A percentile compares a stretch with the other conserved stretches of the same genome.
These are phyloP conservation scores for Phytophthora constricta DNA, from an alignment of 352 stramenopile species.

Conservation along the genomic window DNA sequence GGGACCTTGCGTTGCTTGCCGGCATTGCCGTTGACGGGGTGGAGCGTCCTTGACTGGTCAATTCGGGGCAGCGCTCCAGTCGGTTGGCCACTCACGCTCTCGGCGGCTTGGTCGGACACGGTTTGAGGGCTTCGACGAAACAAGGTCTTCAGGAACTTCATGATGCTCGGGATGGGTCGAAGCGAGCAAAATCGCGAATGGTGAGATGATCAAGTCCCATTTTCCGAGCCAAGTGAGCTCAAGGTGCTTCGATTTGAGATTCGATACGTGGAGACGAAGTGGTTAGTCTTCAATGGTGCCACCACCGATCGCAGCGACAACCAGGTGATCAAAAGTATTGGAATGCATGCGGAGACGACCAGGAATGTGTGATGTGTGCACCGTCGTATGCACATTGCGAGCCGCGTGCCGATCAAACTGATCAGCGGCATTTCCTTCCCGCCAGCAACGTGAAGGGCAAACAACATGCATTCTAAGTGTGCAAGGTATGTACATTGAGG, in stretches of 20 bases:
- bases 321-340: not conserved
- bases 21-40: slow-evolving; percentile 10
- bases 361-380: slow-evolving; percentile 18
- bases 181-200: slow-evolving; percentile 16
- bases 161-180: not conserved
- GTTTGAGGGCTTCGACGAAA: slow-evolving; percentile 15
- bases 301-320: not conserved
- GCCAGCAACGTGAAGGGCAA: not conserved
- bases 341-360: slow-evolving; percentile 29
- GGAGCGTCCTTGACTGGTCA: slow-evolving; percentile 14
- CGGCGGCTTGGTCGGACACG: not conserved
- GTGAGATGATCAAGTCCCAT: not conserved
- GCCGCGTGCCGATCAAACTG: not conserved
- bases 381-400: slow-evolving; percentile 1
- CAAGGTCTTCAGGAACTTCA: slow-evolving; percentile 30
- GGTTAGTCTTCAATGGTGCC: too few relatives aligned
- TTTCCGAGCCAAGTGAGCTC: too few relatives aligned
- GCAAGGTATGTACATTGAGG: too few relatives aligned
- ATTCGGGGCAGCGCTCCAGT: slow-evolving; percentile 19
- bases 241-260: not conserved
- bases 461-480: too few relatives aligned
- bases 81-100: not conserved
- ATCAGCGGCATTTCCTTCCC: not conserved
- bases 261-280: not conserved
- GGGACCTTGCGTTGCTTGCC: slow-evolving; percentile 18